A percentile compares a stretch with the other conserved stretches of the same genome.
Evolutionary conservation across 805 yeast genomes (phyloP).

Genomic region (Candida tibetensis): DNA sequence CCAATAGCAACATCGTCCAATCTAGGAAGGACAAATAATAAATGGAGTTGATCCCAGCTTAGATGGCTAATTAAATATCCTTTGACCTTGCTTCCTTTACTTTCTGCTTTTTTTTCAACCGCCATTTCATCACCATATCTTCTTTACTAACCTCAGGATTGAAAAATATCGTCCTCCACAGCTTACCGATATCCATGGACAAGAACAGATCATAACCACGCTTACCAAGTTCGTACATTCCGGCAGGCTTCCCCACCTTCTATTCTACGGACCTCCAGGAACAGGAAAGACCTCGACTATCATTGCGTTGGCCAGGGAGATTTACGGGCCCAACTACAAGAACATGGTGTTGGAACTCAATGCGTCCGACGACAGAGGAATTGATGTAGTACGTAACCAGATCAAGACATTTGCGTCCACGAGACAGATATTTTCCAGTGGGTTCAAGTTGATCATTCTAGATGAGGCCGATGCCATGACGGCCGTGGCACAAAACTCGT

Average conservation of each 20-base stretch:
- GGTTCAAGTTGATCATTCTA: slow-evolving; percentile 84
- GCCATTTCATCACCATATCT: neutral
- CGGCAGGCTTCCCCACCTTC: slow-evolving; percentile 82
- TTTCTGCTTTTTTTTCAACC: no score
- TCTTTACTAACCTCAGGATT: slow-evolving; percentile 50
- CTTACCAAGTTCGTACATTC: slow-evolving; percentile 80
- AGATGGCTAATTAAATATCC: no score
- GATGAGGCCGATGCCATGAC: slow-evolving; percentile 98
- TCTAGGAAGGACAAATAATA: no score
- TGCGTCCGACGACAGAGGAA: slow-evolving; percentile 97
- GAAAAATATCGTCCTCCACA: slow-evolving; percentile 91
- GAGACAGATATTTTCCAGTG: slow-evolving; percentile 82
- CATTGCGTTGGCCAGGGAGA: slow-evolving; percentile 80
- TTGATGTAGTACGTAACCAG: slow-evolving; percentile 95
- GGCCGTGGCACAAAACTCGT: slow-evolving; percentile 78
- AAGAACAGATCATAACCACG: slow-evolving; percentile 79
- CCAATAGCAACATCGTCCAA: no score
- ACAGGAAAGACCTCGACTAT: slow-evolving; percentile 91
- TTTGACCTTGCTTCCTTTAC: no score
- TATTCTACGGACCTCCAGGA: slow-evolving; percentile 95
- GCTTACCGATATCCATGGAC: slow-evolving; percentile 89
- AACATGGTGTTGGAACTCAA: slow-evolving; percentile 93
- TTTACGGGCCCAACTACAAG: slow-evolving; percentile 75
- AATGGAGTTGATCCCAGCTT: no score
- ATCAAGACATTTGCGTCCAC: slow-evolving; percentile 96